phyloP scores from a whole-genome alignment of 139 green algal genomes.

The Chlorella sp. region DNA sequence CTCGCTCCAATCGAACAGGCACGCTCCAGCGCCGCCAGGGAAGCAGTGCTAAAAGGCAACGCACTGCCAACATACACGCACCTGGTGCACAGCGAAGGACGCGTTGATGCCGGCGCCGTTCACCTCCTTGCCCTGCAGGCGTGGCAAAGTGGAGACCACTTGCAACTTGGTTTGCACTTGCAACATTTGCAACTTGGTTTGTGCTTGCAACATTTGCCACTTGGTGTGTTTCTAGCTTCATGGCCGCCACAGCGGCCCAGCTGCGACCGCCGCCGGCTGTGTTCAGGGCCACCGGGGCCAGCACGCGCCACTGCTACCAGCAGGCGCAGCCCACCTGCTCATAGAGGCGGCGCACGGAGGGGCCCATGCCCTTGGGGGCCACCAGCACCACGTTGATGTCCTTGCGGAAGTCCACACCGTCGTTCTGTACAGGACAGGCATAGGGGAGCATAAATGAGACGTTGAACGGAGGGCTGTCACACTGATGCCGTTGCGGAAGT shows the following conservation, averaged over 20 bases:
- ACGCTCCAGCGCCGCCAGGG: too few relatives aligned
- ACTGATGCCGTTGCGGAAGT: not conserved
- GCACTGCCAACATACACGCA: not conserved
- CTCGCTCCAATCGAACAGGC: too few relatives aligned
- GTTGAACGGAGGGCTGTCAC: not conserved
- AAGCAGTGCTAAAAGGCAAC: too few relatives aligned
- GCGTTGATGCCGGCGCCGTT: conserved; percentile 99
- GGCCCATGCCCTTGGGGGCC: conserved; percentile 99
- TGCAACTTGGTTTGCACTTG: too few relatives aligned
- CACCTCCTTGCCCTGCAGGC: conserved; percentile 92
- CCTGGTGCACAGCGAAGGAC: conserved; percentile 99
- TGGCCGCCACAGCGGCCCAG: too few relatives aligned
- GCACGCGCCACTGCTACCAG: too few relatives aligned
- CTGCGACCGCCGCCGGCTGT: too few relatives aligned
- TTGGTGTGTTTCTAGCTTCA: too few relatives aligned
- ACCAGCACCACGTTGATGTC: conserved; percentile 99
- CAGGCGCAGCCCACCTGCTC: conserved; percentile 79
- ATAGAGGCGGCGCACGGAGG: conserved; percentile 96
- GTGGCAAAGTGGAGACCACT: too few relatives aligned
- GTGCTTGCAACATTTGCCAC: too few relatives aligned
- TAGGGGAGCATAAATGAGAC: not conserved
- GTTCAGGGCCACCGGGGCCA: too few relatives aligned
- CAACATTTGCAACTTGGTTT: too few relatives aligned
- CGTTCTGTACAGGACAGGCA: conserved; percentile 56
- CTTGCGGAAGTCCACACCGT: conserved; percentile 92